Evolutionary conservation across 495 filamentous ascomycete genomes (phyloP).

Genomic region (Neurospora sp.): DNA sequence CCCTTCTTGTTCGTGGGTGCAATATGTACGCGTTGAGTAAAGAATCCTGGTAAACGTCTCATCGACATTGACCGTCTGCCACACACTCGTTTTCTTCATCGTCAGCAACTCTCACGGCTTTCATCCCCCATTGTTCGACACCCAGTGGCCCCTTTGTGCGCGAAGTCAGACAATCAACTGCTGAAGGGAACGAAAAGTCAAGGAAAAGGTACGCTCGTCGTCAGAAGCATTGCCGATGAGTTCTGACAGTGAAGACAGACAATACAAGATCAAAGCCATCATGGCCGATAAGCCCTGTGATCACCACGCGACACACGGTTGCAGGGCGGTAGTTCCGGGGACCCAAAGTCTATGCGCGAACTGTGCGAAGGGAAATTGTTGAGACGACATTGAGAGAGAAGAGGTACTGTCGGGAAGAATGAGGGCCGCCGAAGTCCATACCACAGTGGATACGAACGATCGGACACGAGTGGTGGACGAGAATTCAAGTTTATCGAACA

Average conservation of each 20-base stretch:
- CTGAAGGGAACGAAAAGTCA: too few species aligned
- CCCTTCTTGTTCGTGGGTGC: not conserved
- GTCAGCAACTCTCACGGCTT: too few species aligned
- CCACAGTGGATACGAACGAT: too few species aligned
- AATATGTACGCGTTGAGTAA: too few species aligned
- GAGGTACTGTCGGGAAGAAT: not conserved
- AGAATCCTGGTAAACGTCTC: too few species aligned
- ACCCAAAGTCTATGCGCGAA: constrained; percentile 10
- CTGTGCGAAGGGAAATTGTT: constrained; percentile 8
- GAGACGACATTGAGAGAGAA: not conserved
- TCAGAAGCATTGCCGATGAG: not conserved
- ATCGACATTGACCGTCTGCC: too few species aligned
- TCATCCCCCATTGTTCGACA: too few species aligned
- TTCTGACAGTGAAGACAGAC: not conserved
- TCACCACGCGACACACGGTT: constrained; percentile 10
- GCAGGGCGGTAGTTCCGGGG: constrained; percentile 4
- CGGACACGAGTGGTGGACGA: not conserved
- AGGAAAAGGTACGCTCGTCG: not conserved
- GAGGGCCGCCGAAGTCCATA: not conserved
- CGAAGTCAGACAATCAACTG: not conserved
- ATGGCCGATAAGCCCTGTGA: constrained; percentile 19
- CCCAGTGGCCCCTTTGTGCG: not conserved
- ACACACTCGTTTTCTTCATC: too few species aligned
- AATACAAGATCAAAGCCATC: not conserved
- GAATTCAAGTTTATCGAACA: not conserved